These are phyloP conservation scores for Acer saccharum DNA, from an alignment of 345 rosid genomes.

Conservation along the genomic window DNA sequence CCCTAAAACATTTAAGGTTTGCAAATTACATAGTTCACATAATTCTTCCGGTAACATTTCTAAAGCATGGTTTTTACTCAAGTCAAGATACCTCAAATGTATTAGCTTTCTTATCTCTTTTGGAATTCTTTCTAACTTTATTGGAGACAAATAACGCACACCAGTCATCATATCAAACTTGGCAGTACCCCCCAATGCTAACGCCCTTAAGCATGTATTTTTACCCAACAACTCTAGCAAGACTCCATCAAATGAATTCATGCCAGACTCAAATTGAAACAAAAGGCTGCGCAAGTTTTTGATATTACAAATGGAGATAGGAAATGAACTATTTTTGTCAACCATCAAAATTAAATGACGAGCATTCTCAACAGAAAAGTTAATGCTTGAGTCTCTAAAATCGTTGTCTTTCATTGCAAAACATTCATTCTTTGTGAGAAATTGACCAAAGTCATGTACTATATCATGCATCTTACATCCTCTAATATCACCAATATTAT, in stretches of 20 bases:
- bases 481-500: too few relatives aligned
- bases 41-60: not conserved
- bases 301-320: not conserved
- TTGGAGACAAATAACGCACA: too few relatives aligned
- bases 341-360: slow-evolving; percentile 20
- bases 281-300: slow-evolving; percentile 28
- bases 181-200: not conserved
- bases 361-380: not conserved
- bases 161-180: not conserved
- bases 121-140: not conserved
- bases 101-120: not conserved
- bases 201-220: not conserved
- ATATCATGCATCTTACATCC: not conserved
- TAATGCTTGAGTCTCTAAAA: not conserved
- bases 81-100: too few relatives aligned
- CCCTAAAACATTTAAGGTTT: not conserved
- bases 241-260: not conserved
- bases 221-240: not conserved
- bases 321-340: not conserved
- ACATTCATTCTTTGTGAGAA: not conserved
- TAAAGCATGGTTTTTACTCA: too few relatives aligned
- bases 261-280: not conserved
- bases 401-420: not conserved
- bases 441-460: not conserved
- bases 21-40: not conserved